Evolutionary conservation across 2,329 filamentous ascomycete species (phyloP).

Genomic region (Beauveria sp.): DNA sequence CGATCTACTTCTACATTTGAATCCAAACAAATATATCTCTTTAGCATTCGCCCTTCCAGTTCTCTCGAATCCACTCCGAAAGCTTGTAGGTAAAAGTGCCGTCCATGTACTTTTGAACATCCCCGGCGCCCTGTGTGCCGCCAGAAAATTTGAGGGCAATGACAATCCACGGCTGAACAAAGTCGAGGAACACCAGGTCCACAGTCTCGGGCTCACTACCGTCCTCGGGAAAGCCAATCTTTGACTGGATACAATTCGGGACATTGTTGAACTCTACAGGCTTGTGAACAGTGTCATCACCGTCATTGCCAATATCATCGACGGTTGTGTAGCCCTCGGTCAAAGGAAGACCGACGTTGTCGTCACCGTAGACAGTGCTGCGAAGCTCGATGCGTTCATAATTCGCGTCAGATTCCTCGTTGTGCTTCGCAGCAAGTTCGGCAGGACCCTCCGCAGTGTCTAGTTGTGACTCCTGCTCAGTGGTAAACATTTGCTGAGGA

Average conservation of each 20-base stretch:
- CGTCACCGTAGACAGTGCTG: constrained; percentile 15
- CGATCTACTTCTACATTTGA: not conserved
- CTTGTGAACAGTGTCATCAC: constrained; percentile 82
- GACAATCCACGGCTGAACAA: constrained; percentile 76
- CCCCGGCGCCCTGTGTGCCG: constrained; percentile 37
- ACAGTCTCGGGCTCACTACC: constrained; percentile 58
- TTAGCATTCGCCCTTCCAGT: constrained; percentile 47
- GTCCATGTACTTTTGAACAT: constrained; percentile 45
- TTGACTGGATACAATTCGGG: constrained; percentile 75
- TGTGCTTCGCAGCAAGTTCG: not conserved
- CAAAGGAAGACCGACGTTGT: constrained; percentile 30
- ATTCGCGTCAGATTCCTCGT: constrained; percentile 13
- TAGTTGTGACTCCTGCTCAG: not conserved
- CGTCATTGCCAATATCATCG: constrained; percentile 75
- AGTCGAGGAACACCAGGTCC: constrained; percentile 86
- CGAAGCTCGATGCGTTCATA: constrained; percentile 24
- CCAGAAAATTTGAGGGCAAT: constrained; percentile 60
- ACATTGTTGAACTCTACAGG: constrained; percentile 66
- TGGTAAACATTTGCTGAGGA: constrained; percentile 35
- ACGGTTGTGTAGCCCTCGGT: constrained; percentile 75
- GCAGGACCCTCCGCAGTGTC: too few species aligned
- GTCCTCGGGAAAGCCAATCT: constrained; percentile 51
- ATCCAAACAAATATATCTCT: not conserved
- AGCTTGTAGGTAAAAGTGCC: constrained; percentile 49
- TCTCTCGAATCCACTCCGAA: constrained; percentile 48